phyloP scores from a whole-genome alignment of 2,329 filamentous ascomycete species.

The Aspergillus awamori region DNA sequence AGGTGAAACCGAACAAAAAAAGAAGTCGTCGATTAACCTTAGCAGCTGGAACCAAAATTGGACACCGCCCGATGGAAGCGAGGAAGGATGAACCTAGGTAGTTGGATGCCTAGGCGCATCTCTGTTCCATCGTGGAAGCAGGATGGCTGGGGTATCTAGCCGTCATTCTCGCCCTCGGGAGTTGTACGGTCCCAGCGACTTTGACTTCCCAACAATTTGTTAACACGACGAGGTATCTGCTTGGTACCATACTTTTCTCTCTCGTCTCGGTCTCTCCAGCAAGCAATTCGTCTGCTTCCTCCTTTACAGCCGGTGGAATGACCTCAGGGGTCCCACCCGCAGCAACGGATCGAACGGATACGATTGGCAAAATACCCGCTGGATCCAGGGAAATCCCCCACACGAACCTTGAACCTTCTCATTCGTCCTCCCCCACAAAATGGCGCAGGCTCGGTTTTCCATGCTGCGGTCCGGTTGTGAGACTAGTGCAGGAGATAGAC shows the following conservation, averaged over 20 bases:
- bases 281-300: no score
- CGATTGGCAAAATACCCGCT: conserved; percentile 18
- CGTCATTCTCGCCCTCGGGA: no score
- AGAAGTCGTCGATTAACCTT: not conserved
- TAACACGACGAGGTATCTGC: no score
- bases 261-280: no score
- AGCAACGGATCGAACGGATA: conserved; percentile 5
- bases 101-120: not conserved
- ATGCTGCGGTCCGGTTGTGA: conserved; percentile 4
- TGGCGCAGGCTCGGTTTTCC: conserved; percentile 19
- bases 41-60: not conserved
- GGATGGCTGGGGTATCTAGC: not conserved
- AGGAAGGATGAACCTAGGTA: not conserved
- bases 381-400: conserved; percentile 29
- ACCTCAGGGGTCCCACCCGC: conserved; percentile 8
- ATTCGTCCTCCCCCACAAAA: conserved; percentile 24
- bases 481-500: not conserved
- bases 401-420: conserved; percentile 16
- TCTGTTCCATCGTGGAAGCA: not conserved
- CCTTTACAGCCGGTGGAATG: not conserved
- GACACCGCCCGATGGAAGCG: not conserved
- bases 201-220: no score
- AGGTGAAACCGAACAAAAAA: conserved; percentile 5
- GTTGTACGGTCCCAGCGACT: no score
- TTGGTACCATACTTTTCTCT: no score